Percentiles rank a stretch among this genome's conserved stretches.
These are phyloP conservation scores for Solanum sitiens DNA, from an alignment of 257 asterid species.

Conservation along the genomic window DNA sequence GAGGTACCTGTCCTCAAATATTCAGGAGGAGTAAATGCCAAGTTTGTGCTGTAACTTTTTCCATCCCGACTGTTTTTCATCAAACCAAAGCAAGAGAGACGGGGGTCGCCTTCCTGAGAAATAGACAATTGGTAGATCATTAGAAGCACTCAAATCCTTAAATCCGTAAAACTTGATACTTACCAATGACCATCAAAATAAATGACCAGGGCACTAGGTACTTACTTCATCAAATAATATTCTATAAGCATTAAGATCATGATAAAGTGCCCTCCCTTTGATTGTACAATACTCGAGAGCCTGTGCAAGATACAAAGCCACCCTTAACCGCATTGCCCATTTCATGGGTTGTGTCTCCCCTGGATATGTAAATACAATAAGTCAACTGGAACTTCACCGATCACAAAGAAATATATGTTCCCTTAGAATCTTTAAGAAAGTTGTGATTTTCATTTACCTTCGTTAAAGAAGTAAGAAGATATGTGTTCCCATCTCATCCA, in stretches of 20 bases:
- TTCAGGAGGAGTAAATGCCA: slow-evolving; percentile 75
- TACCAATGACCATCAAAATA: background rate
- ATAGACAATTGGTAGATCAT: background rate
- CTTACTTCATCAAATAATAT: slow-evolving; percentile 85
- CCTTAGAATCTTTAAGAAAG: background rate
- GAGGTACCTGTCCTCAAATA: slow-evolving; percentile 49
- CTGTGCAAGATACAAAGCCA: slow-evolving; percentile 78
- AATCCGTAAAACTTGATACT: background rate
- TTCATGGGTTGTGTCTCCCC: slow-evolving; percentile 99
- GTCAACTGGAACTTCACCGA: background rate
- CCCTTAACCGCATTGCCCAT: slow-evolving; percentile 99
- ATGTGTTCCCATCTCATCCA: background rate
- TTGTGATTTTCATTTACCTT: background rate
- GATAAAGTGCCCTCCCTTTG: slow-evolving; percentile 90
- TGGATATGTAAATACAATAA: slow-evolving; percentile 11
- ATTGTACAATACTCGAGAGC: slow-evolving; percentile 84
- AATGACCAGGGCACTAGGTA: background rate
- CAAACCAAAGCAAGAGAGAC: slow-evolving; percentile 61
- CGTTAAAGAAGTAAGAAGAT: background rate
- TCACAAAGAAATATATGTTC: background rate
- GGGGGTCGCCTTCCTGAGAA: slow-evolving; percentile 45
- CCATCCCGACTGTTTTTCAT: slow-evolving; percentile 72
- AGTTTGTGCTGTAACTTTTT: slow-evolving; percentile 61
- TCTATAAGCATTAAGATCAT: slow-evolving; percentile 94
- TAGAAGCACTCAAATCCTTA: background rate